phyloP scores from a whole-genome alignment of 495 filamentous ascomycete genomes.

The Xylaria sp. region DNA sequence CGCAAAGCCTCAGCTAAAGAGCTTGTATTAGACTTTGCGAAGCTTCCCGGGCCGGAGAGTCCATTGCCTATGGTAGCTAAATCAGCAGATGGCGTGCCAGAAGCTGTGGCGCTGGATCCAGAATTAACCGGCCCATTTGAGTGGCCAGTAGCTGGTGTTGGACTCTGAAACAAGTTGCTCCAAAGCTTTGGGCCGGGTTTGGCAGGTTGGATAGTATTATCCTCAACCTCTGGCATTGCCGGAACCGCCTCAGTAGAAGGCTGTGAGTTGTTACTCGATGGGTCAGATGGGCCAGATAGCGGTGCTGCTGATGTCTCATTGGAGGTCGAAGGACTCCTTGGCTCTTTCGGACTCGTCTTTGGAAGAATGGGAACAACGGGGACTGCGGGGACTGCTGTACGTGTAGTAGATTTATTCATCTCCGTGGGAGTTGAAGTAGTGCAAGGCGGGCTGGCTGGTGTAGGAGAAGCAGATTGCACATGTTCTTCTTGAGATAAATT shows the following conservation, averaged over 20 bases:
- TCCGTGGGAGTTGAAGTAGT: conserved; percentile 41
- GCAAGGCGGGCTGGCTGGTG: conserved; percentile 11
- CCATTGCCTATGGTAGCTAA: conserved; percentile 25
- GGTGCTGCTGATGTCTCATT: conserved; percentile 35
- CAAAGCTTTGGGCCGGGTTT: conserved; percentile 71
- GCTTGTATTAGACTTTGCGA: conserved; percentile 63
- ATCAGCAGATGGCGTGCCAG: conserved; percentile 27
- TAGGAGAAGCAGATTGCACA: conserved; percentile 7
- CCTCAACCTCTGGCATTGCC: conserved; percentile 40
- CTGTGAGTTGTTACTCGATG: conserved; percentile 27
- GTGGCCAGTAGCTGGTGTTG: conserved; percentile 45
- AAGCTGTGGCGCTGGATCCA: conserved; percentile 33
- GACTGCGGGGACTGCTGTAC: conserved; percentile 63
- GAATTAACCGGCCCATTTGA: conserved; percentile 36
- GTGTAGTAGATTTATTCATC: conserved; percentile 53
- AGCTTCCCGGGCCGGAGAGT: conserved; percentile 38
- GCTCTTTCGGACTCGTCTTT: conserved; percentile 53
- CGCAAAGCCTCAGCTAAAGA: conserved; percentile 76
- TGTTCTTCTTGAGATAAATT: conserved; percentile 3
- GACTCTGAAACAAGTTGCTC: conserved; percentile 74
- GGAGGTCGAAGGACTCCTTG: conserved; percentile 47
- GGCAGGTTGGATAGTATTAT: conserved; percentile 49
- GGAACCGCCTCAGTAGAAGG: conserved; percentile 6
- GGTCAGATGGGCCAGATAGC: neutral
- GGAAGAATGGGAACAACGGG: conserved; percentile 74